Base-by-base conservation (phyloP, 2,329 filamentous ascomycete species). In the Sordariomycetes sp. region DNA sequence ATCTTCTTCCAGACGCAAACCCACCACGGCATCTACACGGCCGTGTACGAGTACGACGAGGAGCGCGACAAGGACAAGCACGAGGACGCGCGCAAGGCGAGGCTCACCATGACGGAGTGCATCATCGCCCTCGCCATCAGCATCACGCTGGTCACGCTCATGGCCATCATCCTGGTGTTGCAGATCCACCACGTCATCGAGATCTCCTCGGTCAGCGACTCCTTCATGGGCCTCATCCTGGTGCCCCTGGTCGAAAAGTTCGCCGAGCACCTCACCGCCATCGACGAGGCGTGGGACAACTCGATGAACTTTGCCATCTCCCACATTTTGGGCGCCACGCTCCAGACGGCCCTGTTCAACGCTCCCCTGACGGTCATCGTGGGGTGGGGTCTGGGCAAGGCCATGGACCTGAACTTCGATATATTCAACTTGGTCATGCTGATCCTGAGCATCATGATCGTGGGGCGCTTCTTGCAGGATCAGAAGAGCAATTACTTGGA, bases 401-500 rank as follows among this genome's bases (percentile, higher is more conserved):
- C 66, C 6, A 85, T 95, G 73, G 78, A 83, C 42, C 66, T 94
- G 34, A 80, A 86, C 51, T 94, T 94, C 53, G 83, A 92, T 46
- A 68, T 87, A 11, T 94, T 94, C 64, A 86, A 93, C 61, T 72
- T 93, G 15, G 73, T 82, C 37, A 70, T 93, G 42, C 65, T 95
- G 8, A 76, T 95, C 37, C 68, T 95, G 17, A 76, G 85, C 19
- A 90, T 94, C 46, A 66, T 95, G 27, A 86, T 87, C 0, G 84
- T 94, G 24, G 86, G 87, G 2, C 85, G 86, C 41, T 94, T 94
- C 59, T 61, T 95, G 35, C 70, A 86, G 32, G 88, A 95, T 51
- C 79, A 85, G 44, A 90, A 92, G 66, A 86, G 79, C 40, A 93
- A 94, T 51, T 95, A 93, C 50, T 71, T 95, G 5, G 88, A 95